Conservation (phyloP, 2,329 filamentous ascomycete genomes). For the Penicillium nordicum region DNA sequence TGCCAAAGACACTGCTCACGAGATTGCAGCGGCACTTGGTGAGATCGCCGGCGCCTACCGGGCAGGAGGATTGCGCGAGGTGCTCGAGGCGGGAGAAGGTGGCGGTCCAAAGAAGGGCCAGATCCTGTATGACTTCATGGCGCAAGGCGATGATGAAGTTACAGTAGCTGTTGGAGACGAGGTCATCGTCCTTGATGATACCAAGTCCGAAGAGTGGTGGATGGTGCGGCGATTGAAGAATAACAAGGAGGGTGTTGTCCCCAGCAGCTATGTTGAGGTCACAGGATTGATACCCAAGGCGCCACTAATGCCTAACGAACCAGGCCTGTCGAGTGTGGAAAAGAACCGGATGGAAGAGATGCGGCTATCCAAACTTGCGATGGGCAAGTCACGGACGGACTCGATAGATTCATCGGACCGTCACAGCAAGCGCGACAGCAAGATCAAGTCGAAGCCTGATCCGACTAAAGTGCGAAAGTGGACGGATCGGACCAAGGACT, state of each 20-base stretch:
- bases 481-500: conserved; percentile 93
- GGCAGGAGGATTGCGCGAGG: conserved; percentile 77
- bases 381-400: conserved; percentile 60
- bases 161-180: conserved; percentile 88
- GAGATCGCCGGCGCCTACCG: conserved; percentile 83
- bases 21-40: conserved; percentile 83
- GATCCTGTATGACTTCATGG: conserved; percentile 93
- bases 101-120: conserved; percentile 74
- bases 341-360: conserved; percentile 78
- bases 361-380: conserved; percentile 74
- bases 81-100: conserved; percentile 74
- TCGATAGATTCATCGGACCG: conserved; percentile 60
- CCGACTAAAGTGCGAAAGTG: conserved; percentile 78
- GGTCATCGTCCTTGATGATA: conserved; percentile 83
- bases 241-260: conserved; percentile 91
- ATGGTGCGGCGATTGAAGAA: conserved; percentile 87
- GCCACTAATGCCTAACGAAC: conserved; percentile 53
- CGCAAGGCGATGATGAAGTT: conserved; percentile 93
- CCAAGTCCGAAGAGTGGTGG: conserved; percentile 97
- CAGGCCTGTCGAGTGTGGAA: conserved; percentile 67
- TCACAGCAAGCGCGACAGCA: conserved; percentile 65
- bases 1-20: conserved; percentile 91
- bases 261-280: conserved; percentile 92
- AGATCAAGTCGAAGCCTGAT: conserved; percentile 81
- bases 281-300: conserved; percentile 62